phyloP scores from a whole-genome alignment of 768 basidiomycete species.

The Paxillus rubicundulus region DNA sequence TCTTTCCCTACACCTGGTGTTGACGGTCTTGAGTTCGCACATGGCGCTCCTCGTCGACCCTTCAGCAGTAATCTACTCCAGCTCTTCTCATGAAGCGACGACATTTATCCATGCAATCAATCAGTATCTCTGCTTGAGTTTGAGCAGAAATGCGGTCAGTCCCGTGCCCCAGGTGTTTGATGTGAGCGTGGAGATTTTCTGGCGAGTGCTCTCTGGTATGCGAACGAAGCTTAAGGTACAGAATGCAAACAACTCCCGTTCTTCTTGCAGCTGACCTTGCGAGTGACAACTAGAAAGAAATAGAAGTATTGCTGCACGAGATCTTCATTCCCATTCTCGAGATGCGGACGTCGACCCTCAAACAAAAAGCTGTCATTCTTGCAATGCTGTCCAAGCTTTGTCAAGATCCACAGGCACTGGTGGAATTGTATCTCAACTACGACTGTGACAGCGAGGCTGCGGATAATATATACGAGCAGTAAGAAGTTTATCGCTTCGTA shows the following conservation, averaged over 20 bases:
- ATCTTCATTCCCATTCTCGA: slow-evolving; percentile 98
- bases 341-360: slow-evolving; percentile 93
- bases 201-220: slow-evolving; percentile 92
- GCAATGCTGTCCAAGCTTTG: slow-evolving; percentile 85
- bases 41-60: slow-evolving; percentile 89
- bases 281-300: slow-evolving; percentile 77
- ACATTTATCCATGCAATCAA: slow-evolving; percentile 92
- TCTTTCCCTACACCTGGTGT: slow-evolving; percentile 88
- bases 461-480: slow-evolving; percentile 98
- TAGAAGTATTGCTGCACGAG: slow-evolving; percentile 96
- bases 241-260: not conserved
- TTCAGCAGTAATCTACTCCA: slow-evolving; percentile 86
- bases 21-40: slow-evolving; percentile 89
- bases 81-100: slow-evolving; percentile 82
- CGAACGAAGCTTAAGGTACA: slow-evolving; percentile 90
- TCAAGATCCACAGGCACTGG: slow-evolving; percentile 95
- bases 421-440: slow-evolving; percentile 98
- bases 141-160: slow-evolving; percentile 94
- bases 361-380: slow-evolving; percentile 91
- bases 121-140: slow-evolving; percentile 89
- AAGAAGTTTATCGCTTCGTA: slow-evolving; percentile 26
- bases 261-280: slow-evolving; percentile 8
- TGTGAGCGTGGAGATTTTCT: slow-evolving; percentile 97
- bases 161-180: slow-evolving; percentile 97
- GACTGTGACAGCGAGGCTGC: slow-evolving; percentile 94